Conservation (phyloP, 1,284 basidiomycete genomes). For the Fistulinella staudtii region DNA sequence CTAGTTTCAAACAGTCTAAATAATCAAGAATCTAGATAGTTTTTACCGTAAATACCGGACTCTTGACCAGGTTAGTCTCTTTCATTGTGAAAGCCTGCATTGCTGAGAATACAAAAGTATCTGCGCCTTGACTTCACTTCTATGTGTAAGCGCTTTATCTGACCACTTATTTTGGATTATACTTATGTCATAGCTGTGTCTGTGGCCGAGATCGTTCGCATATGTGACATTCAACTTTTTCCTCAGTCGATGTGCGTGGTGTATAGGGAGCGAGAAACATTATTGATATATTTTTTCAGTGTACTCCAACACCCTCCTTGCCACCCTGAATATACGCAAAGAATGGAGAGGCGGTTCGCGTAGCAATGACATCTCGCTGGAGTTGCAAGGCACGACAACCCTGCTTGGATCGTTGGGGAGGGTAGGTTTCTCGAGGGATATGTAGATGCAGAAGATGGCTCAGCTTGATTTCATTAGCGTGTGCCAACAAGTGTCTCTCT, state of each 20-base stretch:
- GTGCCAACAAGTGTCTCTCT: too few relatives aligned
- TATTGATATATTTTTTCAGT: conserved; percentile 26
- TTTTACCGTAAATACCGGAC: conserved; percentile 33
- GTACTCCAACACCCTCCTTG: conserved; percentile 50
- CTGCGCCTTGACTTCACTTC: conserved; percentile 39
- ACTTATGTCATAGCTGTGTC: conserved; percentile 28
- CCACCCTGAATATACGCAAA: conserved; percentile 45
- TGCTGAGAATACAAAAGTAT: conserved; percentile 10
- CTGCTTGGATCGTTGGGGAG: too few relatives aligned
- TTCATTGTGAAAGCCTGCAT: not conserved
- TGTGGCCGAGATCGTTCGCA: conserved; percentile 38
- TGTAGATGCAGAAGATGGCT: too few relatives aligned
- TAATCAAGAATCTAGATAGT: conserved; percentile 29
- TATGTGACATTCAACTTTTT: conserved; percentile 48
- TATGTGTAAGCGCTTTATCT: conserved; percentile 32
- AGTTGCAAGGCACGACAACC: conserved; percentile 12
- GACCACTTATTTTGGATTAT: not conserved
- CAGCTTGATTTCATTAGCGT: too few relatives aligned
- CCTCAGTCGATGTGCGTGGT: conserved; percentile 39
- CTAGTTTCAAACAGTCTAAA: too few relatives aligned
- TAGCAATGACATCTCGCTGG: conserved; percentile 12
- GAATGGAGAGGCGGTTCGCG: conserved; percentile 24
- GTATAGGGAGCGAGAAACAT: not conserved
- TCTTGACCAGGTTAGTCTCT: conserved; percentile 8
- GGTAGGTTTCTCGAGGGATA: too few relatives aligned